Conservation (phyloP, 202 grass and related monocot genomes). For the Saccharum hybrid region DNA sequence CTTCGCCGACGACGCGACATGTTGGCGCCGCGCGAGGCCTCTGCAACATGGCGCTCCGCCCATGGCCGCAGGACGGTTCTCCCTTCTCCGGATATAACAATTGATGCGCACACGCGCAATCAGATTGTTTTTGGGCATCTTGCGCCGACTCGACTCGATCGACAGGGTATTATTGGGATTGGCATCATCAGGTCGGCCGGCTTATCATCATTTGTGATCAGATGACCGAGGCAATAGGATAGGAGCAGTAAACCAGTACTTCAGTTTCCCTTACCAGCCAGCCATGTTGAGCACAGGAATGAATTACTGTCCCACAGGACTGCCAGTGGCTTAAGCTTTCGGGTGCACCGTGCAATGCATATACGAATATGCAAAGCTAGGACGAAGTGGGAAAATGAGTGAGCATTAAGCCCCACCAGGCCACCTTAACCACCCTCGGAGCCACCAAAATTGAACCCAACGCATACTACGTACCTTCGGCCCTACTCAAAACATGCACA, state of each 20-base stretch:
- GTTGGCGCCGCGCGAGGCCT: not conserved
- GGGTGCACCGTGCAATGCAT: not conserved
- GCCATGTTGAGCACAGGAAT: not conserved
- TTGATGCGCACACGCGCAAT: not conserved
- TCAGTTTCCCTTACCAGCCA: not conserved
- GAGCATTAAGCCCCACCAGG: not conserved
- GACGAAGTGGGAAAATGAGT: not conserved
- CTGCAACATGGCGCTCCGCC: conserved; percentile 26
- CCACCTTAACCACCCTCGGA: conserved; percentile 32
- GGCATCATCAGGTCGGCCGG: not conserved
- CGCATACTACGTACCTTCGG: conserved; percentile 23
- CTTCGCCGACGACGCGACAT: not conserved
- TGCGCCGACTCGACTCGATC: not conserved
- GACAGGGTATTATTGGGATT: conserved; percentile 7
- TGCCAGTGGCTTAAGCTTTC: not conserved
- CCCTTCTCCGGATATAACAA: not conserved
- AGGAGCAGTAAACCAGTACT: not conserved
- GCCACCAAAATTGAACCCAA: not conserved
- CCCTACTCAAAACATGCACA: conserved; percentile 45
- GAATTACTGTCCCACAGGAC: no score
- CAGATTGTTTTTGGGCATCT: not conserved
- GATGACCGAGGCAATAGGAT: not conserved
- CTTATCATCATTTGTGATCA: not conserved
- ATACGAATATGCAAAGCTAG: not conserved
- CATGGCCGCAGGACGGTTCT: not conserved